Evolutionary conservation across 2,329 filamentous ascomycete species (phyloP).

Genomic region (Colletotrichum destructivum): DNA sequence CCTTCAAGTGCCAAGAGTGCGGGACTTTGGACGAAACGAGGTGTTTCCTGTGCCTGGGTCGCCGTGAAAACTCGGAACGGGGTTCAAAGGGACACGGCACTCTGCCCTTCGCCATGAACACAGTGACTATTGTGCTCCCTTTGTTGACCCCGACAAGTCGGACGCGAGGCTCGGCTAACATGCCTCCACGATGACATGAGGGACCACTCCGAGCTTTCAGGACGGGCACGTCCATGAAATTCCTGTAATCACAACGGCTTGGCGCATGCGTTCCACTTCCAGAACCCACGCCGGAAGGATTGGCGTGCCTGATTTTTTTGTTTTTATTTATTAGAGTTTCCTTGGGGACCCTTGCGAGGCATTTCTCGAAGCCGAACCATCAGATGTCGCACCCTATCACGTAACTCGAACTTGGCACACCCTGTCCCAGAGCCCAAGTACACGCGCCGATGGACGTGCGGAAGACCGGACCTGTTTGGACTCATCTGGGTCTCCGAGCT

Average conservation of each 20-base stretch:
- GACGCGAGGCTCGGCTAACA: neutral
- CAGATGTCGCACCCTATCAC: conserved; percentile 28
- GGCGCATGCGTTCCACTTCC: conserved; percentile 11
- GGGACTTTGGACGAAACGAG: conserved; percentile 31
- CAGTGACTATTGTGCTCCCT: neutral
- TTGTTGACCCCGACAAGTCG: conserved; percentile 10
- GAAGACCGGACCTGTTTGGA: conserved; percentile 13
- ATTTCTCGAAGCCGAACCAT: neutral
- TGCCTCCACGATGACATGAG: neutral
- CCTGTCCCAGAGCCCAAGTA: neutral
- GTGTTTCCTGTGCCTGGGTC: conserved; percentile 9
- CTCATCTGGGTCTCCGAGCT: neutral
- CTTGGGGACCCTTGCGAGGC: conserved; percentile 4
- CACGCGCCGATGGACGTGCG: conserved; percentile 20
- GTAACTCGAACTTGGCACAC: neutral
- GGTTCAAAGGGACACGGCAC: conserved; percentile 1
- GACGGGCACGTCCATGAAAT: neutral
- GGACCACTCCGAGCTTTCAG: conserved; percentile 1
- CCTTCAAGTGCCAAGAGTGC: conserved; percentile 25
- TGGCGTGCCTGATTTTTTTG: neutral
- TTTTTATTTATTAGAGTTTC: conserved; percentile 22
- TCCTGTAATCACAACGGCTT: conserved; percentile 11
- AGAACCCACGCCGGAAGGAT: neutral
- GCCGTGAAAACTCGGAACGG: neutral
- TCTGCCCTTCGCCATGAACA: conserved; percentile 14